Conservation (phyloP, 768 basidiomycete species). For the Mycena haematopus region DNA sequence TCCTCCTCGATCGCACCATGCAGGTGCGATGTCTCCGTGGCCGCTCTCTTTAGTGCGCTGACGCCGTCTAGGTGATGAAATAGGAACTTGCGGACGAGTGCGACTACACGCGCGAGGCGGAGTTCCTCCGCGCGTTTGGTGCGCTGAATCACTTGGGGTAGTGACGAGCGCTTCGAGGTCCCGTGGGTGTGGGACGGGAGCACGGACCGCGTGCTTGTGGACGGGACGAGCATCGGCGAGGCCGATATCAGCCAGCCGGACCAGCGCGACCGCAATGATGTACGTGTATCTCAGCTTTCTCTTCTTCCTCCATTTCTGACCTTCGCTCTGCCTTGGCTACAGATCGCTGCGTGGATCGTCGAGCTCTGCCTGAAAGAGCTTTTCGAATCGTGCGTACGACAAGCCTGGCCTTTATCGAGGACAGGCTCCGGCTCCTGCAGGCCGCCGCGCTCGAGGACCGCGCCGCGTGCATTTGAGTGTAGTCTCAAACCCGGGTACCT, state of each 20-base stretch:
- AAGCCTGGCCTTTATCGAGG: slow-evolving; percentile 88
- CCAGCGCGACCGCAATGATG: slow-evolving; percentile 76
- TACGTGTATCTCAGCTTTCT: slow-evolving; percentile 37
- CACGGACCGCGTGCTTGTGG: slow-evolving; percentile 81
- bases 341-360: slow-evolving; percentile 87
- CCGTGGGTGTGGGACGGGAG: slow-evolving; percentile 88
- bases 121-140: slow-evolving; percentile 67
- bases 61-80: slow-evolving; percentile 71
- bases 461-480: slow-evolving; percentile 68
- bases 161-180: slow-evolving; percentile 75
- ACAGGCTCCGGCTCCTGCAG: slow-evolving; percentile 83
- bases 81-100: slow-evolving; percentile 93
- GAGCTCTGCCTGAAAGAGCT: slow-evolving; percentile 90
- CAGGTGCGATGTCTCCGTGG: slow-evolving; percentile 46
- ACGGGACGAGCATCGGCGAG: slow-evolving; percentile 83
- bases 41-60: background rate
- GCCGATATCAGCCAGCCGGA: slow-evolving; percentile 57
- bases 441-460: slow-evolving; percentile 77
- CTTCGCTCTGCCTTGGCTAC: background rate
- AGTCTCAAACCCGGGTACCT: slow-evolving; percentile 89
- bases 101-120: slow-evolving; percentile 85
- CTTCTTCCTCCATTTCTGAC: background rate
- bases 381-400: slow-evolving; percentile 85
- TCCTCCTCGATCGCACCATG: slow-evolving; percentile 90
- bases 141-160: slow-evolving; percentile 54